phyloP scores from a whole-genome alignment of 1,284 basidiomycete species.

The Coriolopsis trogii region DNA sequence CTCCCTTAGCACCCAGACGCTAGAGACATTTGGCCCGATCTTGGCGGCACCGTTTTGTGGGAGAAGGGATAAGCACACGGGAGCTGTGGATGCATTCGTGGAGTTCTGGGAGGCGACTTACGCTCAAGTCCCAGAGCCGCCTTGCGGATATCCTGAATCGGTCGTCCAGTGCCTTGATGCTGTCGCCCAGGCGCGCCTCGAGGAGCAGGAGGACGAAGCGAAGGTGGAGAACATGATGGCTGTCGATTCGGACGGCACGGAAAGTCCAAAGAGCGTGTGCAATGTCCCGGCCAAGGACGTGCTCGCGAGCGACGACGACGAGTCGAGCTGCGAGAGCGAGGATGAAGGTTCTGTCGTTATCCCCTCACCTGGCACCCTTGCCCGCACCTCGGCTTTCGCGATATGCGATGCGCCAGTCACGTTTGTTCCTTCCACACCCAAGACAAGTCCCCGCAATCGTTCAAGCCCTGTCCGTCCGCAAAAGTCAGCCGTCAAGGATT shows the following conservation, averaged over 20 bases:
- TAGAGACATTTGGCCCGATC: slow-evolving; percentile 48
- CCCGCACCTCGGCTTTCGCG: slow-evolving; percentile 11
- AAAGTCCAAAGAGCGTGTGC: not conserved
- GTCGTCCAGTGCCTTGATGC: slow-evolving; percentile 25
- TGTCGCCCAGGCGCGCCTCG: slow-evolving; percentile 14
- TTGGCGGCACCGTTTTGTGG: slow-evolving; percentile 57
- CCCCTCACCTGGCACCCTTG: slow-evolving; percentile 20
- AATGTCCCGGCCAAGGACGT: not conserved
- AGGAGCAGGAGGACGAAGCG: slow-evolving; percentile 19
- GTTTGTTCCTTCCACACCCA: slow-evolving; percentile 22
- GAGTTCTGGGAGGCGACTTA: slow-evolving; percentile 61
- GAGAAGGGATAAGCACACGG: slow-evolving; percentile 44
- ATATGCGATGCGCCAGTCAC: not conserved
- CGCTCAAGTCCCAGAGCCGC: slow-evolving; percentile 41
- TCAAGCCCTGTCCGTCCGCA: slow-evolving; percentile 38
- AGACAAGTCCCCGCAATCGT: slow-evolving; percentile 13
- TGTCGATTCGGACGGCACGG: not conserved
- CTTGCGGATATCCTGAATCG: slow-evolving; percentile 50
- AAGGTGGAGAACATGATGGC: slow-evolving; percentile 22
- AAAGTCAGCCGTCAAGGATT: slow-evolving; percentile 26
- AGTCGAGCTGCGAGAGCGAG: slow-evolving; percentile 20
- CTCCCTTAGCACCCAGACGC: slow-evolving; percentile 38
- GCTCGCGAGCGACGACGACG: not conserved
- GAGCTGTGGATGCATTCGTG: slow-evolving; percentile 49
- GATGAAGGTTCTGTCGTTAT: slow-evolving; percentile 21